Percentiles rank a stretch among this genome's conserved stretches.
Evolutionary conservation across 306 rosid genomes (phyloP).

Genomic region (Cucurbita pepo): DNA sequence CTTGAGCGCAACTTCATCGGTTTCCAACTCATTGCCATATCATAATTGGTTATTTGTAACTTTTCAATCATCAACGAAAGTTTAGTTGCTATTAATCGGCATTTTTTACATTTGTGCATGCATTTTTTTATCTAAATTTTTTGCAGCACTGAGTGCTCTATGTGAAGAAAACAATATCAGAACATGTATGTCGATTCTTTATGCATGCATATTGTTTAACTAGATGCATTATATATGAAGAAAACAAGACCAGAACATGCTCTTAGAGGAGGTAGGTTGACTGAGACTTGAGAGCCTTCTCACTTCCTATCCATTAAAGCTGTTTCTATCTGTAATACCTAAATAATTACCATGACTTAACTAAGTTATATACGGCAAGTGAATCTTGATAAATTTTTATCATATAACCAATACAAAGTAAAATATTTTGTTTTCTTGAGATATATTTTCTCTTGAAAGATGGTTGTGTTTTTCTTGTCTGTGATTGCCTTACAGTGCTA

Average conservation of each 20-base stretch:
- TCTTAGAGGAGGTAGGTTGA: background rate
- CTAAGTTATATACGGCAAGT: background rate
- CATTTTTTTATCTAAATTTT: background rate
- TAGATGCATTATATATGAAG: background rate
- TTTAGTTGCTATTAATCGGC: background rate
- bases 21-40: background rate
- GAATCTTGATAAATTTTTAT: background rate
- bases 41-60: background rate
- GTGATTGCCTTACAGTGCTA: conserved; percentile 33
- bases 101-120: background rate
- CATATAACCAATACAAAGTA: background rate
- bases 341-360: background rate
- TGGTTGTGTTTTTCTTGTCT: background rate
- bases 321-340: background rate
- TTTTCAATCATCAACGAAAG: background rate
- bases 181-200: background rate
- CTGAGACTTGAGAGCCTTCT: background rate
- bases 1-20: background rate
- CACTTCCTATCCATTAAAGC: background rate
- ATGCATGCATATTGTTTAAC: background rate
- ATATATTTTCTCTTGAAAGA: background rate
- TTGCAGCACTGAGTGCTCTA: background rate
- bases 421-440: background rate
- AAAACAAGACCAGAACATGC: background rate
- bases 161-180: background rate